Conservation (phyloP, 176 grass and related monocot species). For the Hordeum marinum region DNA sequence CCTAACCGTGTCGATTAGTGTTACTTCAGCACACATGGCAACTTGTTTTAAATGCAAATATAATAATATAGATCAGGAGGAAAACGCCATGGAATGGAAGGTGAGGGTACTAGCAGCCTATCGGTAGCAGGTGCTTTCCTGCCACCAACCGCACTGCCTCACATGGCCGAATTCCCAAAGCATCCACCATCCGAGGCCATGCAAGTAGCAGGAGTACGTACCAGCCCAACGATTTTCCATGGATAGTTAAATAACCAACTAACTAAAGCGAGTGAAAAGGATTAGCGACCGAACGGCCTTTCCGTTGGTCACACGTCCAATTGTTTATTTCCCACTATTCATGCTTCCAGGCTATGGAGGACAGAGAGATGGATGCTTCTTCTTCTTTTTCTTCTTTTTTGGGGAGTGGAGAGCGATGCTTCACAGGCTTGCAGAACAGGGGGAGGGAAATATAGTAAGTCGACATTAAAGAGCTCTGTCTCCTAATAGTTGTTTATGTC, state of each 20-base stretch:
- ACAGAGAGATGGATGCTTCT: not conserved
- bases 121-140: not conserved
- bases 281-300: constrained; percentile 22
- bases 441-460: not conserved
- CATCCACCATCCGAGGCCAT: not conserved
- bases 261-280: constrained; percentile 33
- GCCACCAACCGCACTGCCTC: constrained; percentile 18
- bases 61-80: not conserved
- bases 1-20: not conserved
- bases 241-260: constrained; percentile 1
- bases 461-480: not conserved
- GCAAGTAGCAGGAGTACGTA: not conserved
- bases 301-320: constrained; percentile 12
- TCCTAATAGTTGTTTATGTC: not conserved
- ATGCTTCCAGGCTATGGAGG: not conserved
- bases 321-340: not conserved
- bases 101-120: not conserved
- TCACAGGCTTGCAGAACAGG: not conserved
- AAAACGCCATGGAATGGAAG: not conserved
- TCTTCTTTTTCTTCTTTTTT: not conserved
- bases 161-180: constrained; percentile 5
- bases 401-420: not conserved
- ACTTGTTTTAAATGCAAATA: too few relatives aligned
- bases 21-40: not conserved
- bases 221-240: constrained; percentile 4